Base-by-base conservation (phyloP, 345 rosid species). In the Garcia nutans region DNA sequence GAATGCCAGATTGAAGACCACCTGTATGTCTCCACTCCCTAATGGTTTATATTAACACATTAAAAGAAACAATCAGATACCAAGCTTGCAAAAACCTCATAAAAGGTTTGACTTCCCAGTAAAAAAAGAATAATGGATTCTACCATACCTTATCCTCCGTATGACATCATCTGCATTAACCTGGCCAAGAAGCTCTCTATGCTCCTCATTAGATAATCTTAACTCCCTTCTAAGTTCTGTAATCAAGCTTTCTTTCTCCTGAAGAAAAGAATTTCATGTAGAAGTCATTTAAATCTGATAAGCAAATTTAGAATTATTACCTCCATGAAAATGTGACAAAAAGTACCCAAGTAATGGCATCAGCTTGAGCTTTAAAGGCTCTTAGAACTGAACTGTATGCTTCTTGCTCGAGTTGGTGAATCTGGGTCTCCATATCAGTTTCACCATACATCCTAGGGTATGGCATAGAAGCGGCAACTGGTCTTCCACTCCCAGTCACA, bases 281-380 rank as follows among this genome's bases (percentile, higher is more conserved):
- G 81, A 84, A 61, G 76, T 79, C 79, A 84, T 55, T 82, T 73
- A 82, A 55, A 83, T 69, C 77, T 76, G 83, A 80, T 71, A 47
- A 76, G 80, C 67, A 76, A 78, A 77, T 75, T 77, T 68, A 70
- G 9, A n/a, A 80, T 72, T 73, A 80, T 69, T 52, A 72, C 54
- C 37, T 62, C 69, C 77, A 76, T 49, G 16, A 72, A 77, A 58
- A 12, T 52, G 72, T 61, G 19, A 49, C 59, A 76, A n/a, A 59
- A 72, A 50, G 74, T 90, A 91, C 98, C 98, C 98, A 93, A 77
- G 98, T 82, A 77, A 93, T 91, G 70, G 95, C 98, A 87, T 93
- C 98, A 82, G 92, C 90, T 81, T 93, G 98, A 45, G 97, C 98
- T 88, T 90, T 91, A 89, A 93, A 91, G 65, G 97, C 98, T 84